Evolutionary conservation across 225 moss, liverwort and hornwort genomes (phyloP).

Genomic region (Rhytidiadelphus loreus): DNA sequence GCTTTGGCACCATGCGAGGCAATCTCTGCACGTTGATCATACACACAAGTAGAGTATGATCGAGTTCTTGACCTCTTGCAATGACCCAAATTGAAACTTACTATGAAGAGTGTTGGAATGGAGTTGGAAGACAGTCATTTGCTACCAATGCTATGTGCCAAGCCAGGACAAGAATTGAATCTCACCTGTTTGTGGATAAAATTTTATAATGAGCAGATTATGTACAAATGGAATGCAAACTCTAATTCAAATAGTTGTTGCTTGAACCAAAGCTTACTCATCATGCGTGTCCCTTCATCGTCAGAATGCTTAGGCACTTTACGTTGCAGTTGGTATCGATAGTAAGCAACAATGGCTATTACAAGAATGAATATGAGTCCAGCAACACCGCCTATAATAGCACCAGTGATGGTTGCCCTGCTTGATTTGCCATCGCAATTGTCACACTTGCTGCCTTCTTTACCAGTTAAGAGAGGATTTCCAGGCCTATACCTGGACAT

Average conservation of each 20-base stretch:
- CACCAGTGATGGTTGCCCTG: background rate
- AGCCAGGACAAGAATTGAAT: background rate
- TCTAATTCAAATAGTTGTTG: background rate
- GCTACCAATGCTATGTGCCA: no score
- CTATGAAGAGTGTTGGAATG: background rate
- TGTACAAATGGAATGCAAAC: no score
- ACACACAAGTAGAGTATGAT: background rate
- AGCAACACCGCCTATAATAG: background rate
- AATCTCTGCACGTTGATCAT: background rate
- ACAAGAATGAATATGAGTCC: background rate
- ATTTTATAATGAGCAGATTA: background rate
- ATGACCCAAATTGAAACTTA: background rate
- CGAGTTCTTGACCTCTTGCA: background rate
- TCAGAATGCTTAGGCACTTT: background rate
- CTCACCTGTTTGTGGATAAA: background rate
- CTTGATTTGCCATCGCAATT: background rate
- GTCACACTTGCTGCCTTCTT: background rate
- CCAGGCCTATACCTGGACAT: conserved; percentile 6
- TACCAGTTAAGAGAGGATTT: background rate
- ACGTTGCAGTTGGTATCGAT: background rate
- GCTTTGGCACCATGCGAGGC: background rate
- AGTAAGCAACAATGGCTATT: background rate
- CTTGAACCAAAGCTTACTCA: background rate
- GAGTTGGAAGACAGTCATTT: background rate
- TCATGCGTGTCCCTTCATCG: background rate